phyloP scores from a whole-genome alignment of 768 basidiomycete species.

The Russula brevipes region DNA sequence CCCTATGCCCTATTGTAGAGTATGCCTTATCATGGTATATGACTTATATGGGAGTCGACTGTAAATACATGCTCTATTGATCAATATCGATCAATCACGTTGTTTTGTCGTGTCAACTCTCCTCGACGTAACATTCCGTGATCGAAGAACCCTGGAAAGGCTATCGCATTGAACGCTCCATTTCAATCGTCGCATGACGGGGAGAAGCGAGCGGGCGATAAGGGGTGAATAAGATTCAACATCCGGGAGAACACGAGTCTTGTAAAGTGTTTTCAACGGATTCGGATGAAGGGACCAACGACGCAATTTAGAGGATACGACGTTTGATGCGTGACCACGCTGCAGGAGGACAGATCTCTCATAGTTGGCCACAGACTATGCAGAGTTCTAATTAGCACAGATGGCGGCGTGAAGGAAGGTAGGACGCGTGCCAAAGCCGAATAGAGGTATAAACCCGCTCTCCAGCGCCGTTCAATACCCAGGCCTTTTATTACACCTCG shows the following conservation, averaged over 20 bases:
- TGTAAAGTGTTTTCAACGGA: slow-evolving; percentile 42
- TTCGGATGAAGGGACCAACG: slow-evolving; percentile 38
- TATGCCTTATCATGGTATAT: too few relatives aligned
- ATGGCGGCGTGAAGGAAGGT: slow-evolving; percentile 1
- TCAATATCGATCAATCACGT: background rate
- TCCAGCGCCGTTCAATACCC: slow-evolving; percentile 60
- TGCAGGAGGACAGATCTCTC: slow-evolving; percentile 51
- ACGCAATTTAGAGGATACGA: slow-evolving; percentile 52
- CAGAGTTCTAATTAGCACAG: background rate
- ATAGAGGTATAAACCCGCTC: slow-evolving; percentile 60
- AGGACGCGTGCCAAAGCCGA: slow-evolving; percentile 47
- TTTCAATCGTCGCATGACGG: slow-evolving; percentile 61
- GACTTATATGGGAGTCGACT: too few relatives aligned
- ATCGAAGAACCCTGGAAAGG: slow-evolving; percentile 40
- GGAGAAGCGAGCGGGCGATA: slow-evolving; percentile 57
- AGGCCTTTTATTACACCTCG: slow-evolving; percentile 67
- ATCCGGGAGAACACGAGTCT: slow-evolving; percentile 55
- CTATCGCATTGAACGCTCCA: slow-evolving; percentile 65
- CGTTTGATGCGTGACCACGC: slow-evolving; percentile 47
- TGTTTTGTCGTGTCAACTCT: background rate
- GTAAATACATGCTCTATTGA: too few relatives aligned
- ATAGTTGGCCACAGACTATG: slow-evolving; percentile 65
- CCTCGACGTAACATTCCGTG: background rate
- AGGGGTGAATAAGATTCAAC: slow-evolving; percentile 52
- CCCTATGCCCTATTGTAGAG: too few relatives aligned